Base-by-base conservation (phyloP, 495 filamentous ascomycete genomes). In the Ascodesmis nigricans region DNA sequence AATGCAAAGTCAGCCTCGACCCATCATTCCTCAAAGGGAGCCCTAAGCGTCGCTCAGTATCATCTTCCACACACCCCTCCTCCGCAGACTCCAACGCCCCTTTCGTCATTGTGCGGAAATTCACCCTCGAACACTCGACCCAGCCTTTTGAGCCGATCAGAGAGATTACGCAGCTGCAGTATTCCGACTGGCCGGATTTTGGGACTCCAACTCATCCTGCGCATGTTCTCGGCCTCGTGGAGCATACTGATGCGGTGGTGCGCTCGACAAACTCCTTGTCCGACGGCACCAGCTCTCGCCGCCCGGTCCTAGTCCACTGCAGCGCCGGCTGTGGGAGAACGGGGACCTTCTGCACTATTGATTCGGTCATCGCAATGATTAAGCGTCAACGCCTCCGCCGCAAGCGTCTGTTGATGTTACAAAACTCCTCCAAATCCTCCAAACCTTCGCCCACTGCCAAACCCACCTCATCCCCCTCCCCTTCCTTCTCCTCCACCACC, bases 281-380 rank as follows among this genome's bases (percentile, higher is more conserved):
- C 43, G 57, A 44, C 39, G 53, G 47, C n/a, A 35, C 48, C 28
- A 32, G 39, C 6, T 40, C 48, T 36, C 53, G 61, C 38, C 58
- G 79, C 24, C 83, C 87, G 10, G 65, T 91, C 31, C 55, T 97
- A 13, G 90, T 97, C 3, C 87, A 97, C 54, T 97, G 87, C 58
- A 83, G 76, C 36, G 87, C 87, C 1, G 87, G 87, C 0, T 97
- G 87, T 56, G 87, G 87, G 3, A 72, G 87, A 3, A 97, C 87
- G 0, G 87, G 87, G 3, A 79, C 90, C 0, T 97, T 97, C 41
- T 97, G 87, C 53, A 90, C 87, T 0, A 79, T 95, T 18, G 87
- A 95, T 50, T 82, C 73, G 32, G 90, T 93, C 8, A 67, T 95
- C 31, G 79, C 84, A 51, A 87, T 91, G 71, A 54, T 97, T 24